These are phyloP conservation scores for Acanthochlamys bracteata DNA, from an alignment of 106 monocot genomes.

Conservation along the genomic window DNA sequence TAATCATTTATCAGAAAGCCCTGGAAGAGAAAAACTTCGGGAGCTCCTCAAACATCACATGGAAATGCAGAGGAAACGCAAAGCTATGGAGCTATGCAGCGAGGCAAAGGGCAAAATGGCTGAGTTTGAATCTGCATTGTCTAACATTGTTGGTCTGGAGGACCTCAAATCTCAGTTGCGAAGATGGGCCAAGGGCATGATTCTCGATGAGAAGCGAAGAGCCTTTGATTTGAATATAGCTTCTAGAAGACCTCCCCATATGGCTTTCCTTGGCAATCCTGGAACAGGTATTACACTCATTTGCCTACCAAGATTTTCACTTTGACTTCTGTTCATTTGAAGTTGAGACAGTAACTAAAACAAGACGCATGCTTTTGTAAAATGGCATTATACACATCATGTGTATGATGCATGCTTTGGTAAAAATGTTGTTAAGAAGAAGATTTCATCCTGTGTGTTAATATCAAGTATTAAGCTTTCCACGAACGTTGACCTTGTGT, in stretches of 20 bases:
- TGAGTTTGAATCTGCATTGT: slow-evolving; percentile 69
- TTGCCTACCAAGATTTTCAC: too few relatives aligned
- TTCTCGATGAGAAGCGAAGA: slow-evolving; percentile 90
- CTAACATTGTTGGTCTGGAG: slow-evolving; percentile 65
- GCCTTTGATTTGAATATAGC: slow-evolving; percentile 66
- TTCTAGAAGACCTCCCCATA: slow-evolving; percentile 66
- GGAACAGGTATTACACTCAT: slow-evolving; percentile 76
- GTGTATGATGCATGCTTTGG: too few relatives aligned
- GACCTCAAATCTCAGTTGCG: slow-evolving; percentile 66
- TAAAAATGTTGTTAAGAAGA: too few relatives aligned
- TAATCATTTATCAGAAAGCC: slow-evolving; percentile 45
- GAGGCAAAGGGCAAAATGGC: slow-evolving; percentile 60
- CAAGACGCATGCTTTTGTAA: too few relatives aligned
- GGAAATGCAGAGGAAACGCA: slow-evolving; percentile 54
- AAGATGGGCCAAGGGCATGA: slow-evolving; percentile 89
- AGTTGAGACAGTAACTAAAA: too few relatives aligned
- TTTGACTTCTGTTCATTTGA: too few relatives aligned
- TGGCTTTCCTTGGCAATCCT: slow-evolving; percentile 97
- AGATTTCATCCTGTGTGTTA: too few relatives aligned
- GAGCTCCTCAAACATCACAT: slow-evolving; percentile 45
- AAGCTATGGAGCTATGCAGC: slow-evolving; percentile 45
- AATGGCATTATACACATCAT: too few relatives aligned
- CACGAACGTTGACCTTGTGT: too few relatives aligned
- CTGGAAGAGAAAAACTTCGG: slow-evolving; percentile 36
- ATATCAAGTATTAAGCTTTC: too few relatives aligned